Evolutionary conservation across 106 monocot species (phyloP).

Genomic region (Apostasia ramifera): DNA sequence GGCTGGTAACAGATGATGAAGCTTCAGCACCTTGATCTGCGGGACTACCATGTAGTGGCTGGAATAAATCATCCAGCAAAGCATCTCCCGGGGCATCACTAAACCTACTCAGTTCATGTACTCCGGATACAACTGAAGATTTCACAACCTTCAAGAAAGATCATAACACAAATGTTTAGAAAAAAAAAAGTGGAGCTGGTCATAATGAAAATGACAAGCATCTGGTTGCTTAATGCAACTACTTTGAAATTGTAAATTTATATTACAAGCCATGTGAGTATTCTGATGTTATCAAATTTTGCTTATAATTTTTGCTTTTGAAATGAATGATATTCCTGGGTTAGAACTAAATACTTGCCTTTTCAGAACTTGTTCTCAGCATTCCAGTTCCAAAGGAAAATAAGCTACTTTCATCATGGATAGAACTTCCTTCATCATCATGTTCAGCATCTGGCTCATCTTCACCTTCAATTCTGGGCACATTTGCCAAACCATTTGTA

Average conservation of each 20-base stretch:
- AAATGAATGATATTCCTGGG: too few relatives aligned
- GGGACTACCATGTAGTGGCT: constrained; percentile 44
- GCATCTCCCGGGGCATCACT: constrained; percentile 92
- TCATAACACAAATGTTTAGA: too few relatives aligned
- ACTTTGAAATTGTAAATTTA: too few relatives aligned
- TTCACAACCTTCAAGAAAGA: constrained; percentile 29
- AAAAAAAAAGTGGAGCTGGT: too few relatives aligned
- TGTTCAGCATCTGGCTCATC: constrained; percentile 14
- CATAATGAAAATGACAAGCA: too few relatives aligned
- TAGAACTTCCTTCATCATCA: constrained; percentile 26
- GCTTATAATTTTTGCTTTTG: too few relatives aligned
- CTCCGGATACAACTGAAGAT: constrained; percentile 25
- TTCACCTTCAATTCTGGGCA: constrained; percentile 9
- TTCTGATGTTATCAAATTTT: too few relatives aligned
- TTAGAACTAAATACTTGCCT: constrained; percentile 29
- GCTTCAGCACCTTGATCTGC: constrained; percentile 49
- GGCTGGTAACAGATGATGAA: constrained; percentile 48
- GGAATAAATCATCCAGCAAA: constrained; percentile 88
- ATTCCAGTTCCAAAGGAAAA: constrained; percentile 68
- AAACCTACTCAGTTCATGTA: constrained; percentile 65
- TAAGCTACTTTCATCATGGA: constrained; percentile 42
- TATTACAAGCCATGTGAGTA: too few relatives aligned
- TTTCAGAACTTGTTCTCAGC: constrained; percentile 31
- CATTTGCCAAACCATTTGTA: constrained; percentile 21
- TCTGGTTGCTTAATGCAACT: too few relatives aligned